Evolutionary conservation across 176 grass and related monocot species (phyloP).

Genomic region (Cymbopogon citratus): DNA sequence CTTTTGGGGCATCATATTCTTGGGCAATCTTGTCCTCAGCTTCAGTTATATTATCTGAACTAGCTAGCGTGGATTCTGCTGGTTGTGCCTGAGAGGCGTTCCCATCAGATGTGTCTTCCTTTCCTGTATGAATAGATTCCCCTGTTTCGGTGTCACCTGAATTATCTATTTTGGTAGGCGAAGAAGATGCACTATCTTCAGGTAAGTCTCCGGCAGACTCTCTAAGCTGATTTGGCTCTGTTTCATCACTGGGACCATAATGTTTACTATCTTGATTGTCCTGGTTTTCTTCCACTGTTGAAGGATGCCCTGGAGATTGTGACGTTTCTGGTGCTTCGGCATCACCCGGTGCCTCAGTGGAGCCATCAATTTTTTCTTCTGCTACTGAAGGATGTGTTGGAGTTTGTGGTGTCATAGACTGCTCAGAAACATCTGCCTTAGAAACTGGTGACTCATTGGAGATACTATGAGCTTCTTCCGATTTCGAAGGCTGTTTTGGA

Average conservation of each 20-base stretch:
- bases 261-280: slow-evolving; percentile 24
- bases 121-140: slow-evolving; percentile 30
- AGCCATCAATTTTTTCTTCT: slow-evolving; percentile 26
- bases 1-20: slow-evolving; percentile 28
- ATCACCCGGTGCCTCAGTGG: slow-evolving; percentile 2
- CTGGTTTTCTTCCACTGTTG: slow-evolving; percentile 29
- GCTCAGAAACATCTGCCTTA: slow-evolving; percentile 22
- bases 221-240: slow-evolving; percentile 18
- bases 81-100: background rate
- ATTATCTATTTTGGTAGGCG: slow-evolving; percentile 42
- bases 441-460: slow-evolving; percentile 23
- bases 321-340: slow-evolving; percentile 16
- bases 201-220: slow-evolving; percentile 13
- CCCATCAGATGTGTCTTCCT: slow-evolving; percentile 30
- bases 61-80: slow-evolving; percentile 10
- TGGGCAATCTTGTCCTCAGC: slow-evolving; percentile 17
- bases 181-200: slow-evolving; percentile 25
- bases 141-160: slow-evolving; percentile 21
- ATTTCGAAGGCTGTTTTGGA: slow-evolving; percentile 35
- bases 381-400: slow-evolving; percentile 13
- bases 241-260: slow-evolving; percentile 12
- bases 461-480: slow-evolving; percentile 20
- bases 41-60: slow-evolving; percentile 26
- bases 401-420: slow-evolving; percentile 5
- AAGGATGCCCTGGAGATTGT: slow-evolving; percentile 13